Percentiles rank a stretch among this genome's conserved stretches.
Evolutionary conservation across 2,329 filamentous ascomycete genomes (phyloP).

Genomic region (Fusarium sp.): DNA sequence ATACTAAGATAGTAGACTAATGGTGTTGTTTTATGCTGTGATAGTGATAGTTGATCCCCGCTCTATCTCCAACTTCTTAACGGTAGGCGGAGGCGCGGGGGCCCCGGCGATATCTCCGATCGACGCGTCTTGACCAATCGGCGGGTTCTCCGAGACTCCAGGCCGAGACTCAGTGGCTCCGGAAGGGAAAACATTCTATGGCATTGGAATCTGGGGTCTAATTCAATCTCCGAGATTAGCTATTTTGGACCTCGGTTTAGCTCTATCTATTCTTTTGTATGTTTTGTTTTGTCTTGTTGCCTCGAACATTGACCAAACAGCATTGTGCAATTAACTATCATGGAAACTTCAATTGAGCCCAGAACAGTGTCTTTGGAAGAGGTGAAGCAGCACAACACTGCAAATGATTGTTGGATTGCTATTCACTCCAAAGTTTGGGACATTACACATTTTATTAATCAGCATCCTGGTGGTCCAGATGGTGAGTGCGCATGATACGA

Average conservation of each 20-base stretch:
- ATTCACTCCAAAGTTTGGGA: constrained; percentile 77
- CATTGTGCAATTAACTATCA: background rate
- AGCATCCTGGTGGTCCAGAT: constrained; percentile 54
- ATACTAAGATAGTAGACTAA: background rate
- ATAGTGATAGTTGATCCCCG: background rate
- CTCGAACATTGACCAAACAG: background rate
- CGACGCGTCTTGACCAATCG: background rate
- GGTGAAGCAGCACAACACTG: constrained; percentile 61
- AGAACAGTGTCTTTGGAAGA: constrained; percentile 47
- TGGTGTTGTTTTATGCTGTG: background rate
- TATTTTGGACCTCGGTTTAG: constrained; percentile 12
- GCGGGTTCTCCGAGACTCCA: constrained; percentile 13
- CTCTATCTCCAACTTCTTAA: constrained; percentile 21
- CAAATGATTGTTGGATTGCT: constrained; percentile 72
- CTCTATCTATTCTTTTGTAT: background rate
- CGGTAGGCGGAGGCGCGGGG: background rate
- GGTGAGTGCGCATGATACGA: constrained; percentile 30
- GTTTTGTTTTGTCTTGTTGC: background rate
- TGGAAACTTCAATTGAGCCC: constrained; percentile 21
- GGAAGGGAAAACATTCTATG: background rate
- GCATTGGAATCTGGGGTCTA: background rate
- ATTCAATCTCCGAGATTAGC: constrained; percentile 6
- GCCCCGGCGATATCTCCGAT: constrained; percentile 12
- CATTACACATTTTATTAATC: constrained; percentile 70
- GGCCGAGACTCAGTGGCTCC: background rate